Base-by-base conservation (phyloP, 2,329 filamentous ascomycete species). In the Fusarium sp. region DNA sequence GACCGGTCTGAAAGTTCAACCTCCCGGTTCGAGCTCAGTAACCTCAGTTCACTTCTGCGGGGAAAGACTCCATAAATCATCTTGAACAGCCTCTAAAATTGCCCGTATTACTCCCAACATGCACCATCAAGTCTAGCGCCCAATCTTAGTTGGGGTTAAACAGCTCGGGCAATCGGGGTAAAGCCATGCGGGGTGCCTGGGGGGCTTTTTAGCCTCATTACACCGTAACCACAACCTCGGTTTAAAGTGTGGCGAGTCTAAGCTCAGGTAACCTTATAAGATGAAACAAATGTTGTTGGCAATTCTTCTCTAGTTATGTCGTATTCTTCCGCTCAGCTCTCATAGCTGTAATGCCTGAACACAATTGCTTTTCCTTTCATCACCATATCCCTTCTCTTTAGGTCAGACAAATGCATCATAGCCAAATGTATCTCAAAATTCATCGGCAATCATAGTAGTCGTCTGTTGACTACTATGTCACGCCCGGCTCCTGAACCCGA, bases 101-200 rank as follows among this genome's bases (percentile, higher is more conserved):
- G 38, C 63, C 56, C 61, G 65, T 63, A 78, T 78, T 78, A 78
- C 71, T 63, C 38, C 22, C 61, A 57, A 39, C 47, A 49, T 60
- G 31, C 31, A 52, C 66, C 35, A 61, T 47, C 33, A 48, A 38
- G 41, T 47, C 31, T 73, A 69, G 70, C 55, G 55, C 31, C 55
- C 11, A 36, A 15, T 33, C 39, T 45, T 36, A 45, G 64, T 70
- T 70, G 69, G 64, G 60, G 72, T 68, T 64, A 33, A 42, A 55
- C 47, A 42, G 64, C 68, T 79, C 75, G 77, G 77, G 59, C 54
- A 60, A 66, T 79, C 77, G 77, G 77, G 76, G 62, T 63, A 79
- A 75, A 71, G 64, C 36, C 51, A 60, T 78, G 75, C 77, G 77
- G 75, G 72, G 74, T 60, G 51, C 35, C 60, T 31, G 31, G 38